phyloP scores from a whole-genome alignment of 2,329 filamentous ascomycete genomes.

The Penicillium sp. region DNA sequence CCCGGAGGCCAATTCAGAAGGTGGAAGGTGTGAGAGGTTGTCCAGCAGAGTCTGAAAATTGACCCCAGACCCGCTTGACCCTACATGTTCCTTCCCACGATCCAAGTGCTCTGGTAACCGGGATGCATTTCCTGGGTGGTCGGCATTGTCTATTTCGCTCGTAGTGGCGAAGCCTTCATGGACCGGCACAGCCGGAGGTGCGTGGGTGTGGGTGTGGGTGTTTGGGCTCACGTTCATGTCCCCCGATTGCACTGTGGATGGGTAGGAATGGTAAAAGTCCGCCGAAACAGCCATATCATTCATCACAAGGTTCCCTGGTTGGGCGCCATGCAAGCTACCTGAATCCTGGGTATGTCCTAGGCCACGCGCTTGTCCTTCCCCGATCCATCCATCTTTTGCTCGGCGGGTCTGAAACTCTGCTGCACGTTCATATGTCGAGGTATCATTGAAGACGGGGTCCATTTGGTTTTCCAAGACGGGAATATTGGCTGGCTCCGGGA shows the following conservation, averaged over 20 bases:
- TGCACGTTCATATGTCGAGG: conserved; percentile 56
- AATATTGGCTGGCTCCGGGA: conserved; percentile 67
- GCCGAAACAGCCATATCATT: conserved; percentile 30
- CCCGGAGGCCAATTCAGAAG: conserved; percentile 27
- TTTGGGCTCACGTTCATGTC: conserved; percentile 17
- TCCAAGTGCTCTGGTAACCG: conserved; percentile 26
- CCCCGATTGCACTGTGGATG: conserved; percentile 7
- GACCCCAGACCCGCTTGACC: conserved; percentile 36
- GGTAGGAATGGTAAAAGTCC: conserved; percentile 25
- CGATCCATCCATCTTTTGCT: conserved; percentile 18
- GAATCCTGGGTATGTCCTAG: conserved; percentile 21
- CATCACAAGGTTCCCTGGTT: conserved; percentile 24
- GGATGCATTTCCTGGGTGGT: conserved; percentile 12
- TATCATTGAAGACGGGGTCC: conserved; percentile 70
- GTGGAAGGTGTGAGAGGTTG: conserved; percentile 44
- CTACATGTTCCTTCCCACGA: conserved; percentile 22
- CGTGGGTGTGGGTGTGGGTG: conserved; percentile 18
- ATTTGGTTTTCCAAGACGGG: conserved; percentile 70
- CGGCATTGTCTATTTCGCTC: conserved; percentile 32
- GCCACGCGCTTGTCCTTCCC: conserved; percentile 14
- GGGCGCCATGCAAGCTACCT: conserved; percentile 36
- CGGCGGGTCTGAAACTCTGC: conserved; percentile 18
- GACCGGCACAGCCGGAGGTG: conserved; percentile 20
- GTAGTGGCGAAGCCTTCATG: conserved; percentile 28
- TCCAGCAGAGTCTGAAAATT: conserved; percentile 51